Conservation (phyloP, 2,329 filamentous ascomycete genomes). For the Macrophomina phaseolina region DNA sequence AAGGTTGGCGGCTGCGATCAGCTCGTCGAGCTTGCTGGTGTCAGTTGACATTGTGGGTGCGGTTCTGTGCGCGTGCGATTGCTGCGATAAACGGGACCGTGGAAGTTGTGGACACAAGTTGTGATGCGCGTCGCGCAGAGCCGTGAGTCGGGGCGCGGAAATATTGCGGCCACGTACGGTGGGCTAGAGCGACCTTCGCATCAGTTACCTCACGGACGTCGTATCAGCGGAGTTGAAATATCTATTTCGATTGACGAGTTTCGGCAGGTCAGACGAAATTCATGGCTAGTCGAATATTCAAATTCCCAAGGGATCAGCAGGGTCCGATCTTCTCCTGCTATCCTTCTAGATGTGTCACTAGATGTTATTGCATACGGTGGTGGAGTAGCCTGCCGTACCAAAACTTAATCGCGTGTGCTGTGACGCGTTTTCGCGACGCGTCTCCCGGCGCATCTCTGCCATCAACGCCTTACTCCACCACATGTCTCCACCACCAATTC, state of each 20-base stretch:
- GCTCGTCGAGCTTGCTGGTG: slow-evolving; percentile 73
- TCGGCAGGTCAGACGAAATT: too few relatives aligned
- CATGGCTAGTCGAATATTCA: too few relatives aligned
- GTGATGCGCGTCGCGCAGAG: background rate
- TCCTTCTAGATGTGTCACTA: too few relatives aligned
- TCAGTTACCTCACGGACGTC: too few relatives aligned
- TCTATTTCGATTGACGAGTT: too few relatives aligned
- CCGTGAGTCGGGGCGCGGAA: background rate
- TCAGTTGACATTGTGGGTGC: slow-evolving; percentile 21
- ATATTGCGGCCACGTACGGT: background rate
- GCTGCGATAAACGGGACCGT: background rate
- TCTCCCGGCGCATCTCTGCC: slow-evolving; percentile 10
- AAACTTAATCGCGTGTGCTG: background rate
- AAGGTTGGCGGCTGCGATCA: slow-evolving; percentile 79
- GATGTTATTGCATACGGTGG: too few relatives aligned
- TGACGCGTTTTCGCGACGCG: slow-evolving; percentile 27
- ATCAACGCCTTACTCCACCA: slow-evolving; percentile 3
- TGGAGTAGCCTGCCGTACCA: too few relatives aligned
- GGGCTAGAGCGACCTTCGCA: too few relatives aligned
- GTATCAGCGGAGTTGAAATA: too few relatives aligned
- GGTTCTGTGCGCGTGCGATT: background rate
- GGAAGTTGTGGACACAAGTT: background rate
- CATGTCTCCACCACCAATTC: slow-evolving; percentile 19
- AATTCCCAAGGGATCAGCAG: too few relatives aligned
- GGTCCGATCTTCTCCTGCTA: too few relatives aligned